Conservation (phyloP, 2,329 filamentous ascomycete species). For the Phoma sp. region DNA sequence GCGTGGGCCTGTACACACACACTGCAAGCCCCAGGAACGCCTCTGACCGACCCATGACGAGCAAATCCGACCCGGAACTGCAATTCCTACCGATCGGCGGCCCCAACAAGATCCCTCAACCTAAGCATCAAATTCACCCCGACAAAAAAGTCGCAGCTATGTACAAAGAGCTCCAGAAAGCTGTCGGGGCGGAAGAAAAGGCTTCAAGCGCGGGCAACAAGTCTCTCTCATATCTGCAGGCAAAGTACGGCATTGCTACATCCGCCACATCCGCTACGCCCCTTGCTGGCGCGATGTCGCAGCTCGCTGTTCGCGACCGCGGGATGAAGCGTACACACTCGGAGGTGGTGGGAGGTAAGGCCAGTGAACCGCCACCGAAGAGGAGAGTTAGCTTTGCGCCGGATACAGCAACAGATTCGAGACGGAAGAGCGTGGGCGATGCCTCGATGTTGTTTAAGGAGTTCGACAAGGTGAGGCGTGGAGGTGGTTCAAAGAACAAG, state of each 20-base stretch:
- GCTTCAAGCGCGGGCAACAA: conserved; percentile 1
- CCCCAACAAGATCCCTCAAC: neutral
- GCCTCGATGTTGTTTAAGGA: neutral
- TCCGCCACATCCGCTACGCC: no score
- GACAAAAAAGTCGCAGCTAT: neutral
- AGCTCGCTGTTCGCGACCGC: neutral
- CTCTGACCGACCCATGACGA: neutral
- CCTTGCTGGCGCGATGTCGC: neutral
- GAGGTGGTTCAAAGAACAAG: neutral
- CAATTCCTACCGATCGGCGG: conserved; percentile 17
- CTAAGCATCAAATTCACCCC: neutral
- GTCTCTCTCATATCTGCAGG: no score
- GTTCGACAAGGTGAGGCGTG: neutral
- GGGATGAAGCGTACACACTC: neutral
- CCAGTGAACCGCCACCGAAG: neutral
- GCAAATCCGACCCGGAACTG: conserved; percentile 5
- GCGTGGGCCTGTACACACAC: conserved; percentile 39
- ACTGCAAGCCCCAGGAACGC: conserved; percentile 13
- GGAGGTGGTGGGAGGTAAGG: neutral
- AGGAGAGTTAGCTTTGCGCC: neutral
- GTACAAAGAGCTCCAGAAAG: conserved; percentile 16
- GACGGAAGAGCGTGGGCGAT: neutral
- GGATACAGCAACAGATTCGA: neutral
- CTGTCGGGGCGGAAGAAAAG: conserved; percentile 11
- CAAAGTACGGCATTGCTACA: conserved; percentile 4